Percentiles rank a stretch among this genome's conserved stretches.
phyloP scores from a whole-genome alignment of 2,329 filamentous ascomycete species.

The Fusarium devonianum region DNA sequence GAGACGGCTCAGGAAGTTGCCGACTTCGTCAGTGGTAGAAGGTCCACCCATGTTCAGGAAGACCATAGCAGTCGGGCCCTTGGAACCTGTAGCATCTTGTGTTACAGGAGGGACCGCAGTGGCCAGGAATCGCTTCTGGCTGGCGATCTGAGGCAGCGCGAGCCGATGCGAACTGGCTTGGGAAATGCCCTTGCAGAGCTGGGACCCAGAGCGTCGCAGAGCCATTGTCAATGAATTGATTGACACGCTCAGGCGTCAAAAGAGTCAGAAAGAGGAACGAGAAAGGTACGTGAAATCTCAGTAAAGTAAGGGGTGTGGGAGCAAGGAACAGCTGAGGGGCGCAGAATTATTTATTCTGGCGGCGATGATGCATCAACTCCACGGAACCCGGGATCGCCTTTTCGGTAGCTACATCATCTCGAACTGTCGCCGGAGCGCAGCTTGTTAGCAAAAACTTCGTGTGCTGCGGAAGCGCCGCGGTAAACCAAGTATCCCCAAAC shows the following conservation, averaged over 20 bases:
- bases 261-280: slow-evolving; percentile 5
- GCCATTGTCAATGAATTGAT: slow-evolving; percentile 40
- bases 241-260: neutral
- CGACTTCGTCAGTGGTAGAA: slow-evolving; percentile 85
- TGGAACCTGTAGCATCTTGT: slow-evolving; percentile 72
- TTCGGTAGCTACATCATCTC: slow-evolving; percentile 33
- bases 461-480: neutral
- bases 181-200: slow-evolving; percentile 42
- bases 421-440: slow-evolving; percentile 13
- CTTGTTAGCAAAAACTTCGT: slow-evolving; percentile 15
- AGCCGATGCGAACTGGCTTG: slow-evolving; percentile 40
- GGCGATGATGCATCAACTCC: slow-evolving; percentile 41
- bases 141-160: slow-evolving; percentile 42
- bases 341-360: slow-evolving; percentile 30
- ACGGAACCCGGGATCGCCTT: slow-evolving; percentile 37
- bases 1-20: slow-evolving; percentile 85
- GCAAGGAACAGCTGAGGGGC: slow-evolving; percentile 30
- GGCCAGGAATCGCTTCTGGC: slow-evolving; percentile 46
- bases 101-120: slow-evolving; percentile 75
- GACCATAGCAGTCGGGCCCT: slow-evolving; percentile 95
- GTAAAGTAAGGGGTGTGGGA: slow-evolving; percentile 24
- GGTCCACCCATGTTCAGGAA: slow-evolving; percentile 99
- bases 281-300: slow-evolving; percentile 23
- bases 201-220: slow-evolving; percentile 42
- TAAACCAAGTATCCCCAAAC: slow-evolving; percentile 24